phyloP scores from a whole-genome alignment of 352 stramenopile species.

The Globisporangium lucens region DNA sequence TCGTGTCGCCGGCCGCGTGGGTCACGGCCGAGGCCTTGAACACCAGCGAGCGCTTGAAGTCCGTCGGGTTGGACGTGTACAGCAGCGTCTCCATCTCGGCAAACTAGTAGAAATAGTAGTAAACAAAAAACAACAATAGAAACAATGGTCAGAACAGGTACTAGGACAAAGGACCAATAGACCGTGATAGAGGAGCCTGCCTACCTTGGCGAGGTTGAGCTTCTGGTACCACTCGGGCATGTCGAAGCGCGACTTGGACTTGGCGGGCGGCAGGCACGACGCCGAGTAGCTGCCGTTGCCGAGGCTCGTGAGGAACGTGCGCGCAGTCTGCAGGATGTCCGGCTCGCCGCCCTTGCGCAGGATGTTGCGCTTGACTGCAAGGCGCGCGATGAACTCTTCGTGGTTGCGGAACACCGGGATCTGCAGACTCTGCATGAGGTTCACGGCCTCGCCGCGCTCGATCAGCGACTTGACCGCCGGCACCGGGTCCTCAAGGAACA shows the following conservation, averaged over 20 bases:
- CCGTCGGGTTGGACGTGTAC: constrained; percentile 56
- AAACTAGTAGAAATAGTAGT: constrained; percentile 28
- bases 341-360: constrained; percentile 96
- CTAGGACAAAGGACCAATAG: not conserved
- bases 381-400: constrained; percentile 95
- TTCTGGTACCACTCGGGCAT: constrained; percentile 61
- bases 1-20: constrained; percentile 68
- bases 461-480: constrained; percentile 91
- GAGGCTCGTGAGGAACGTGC: constrained; percentile 79
- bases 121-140: not conserved
- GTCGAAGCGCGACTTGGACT: constrained; percentile 86
- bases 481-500: constrained; percentile 94
- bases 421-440: constrained; percentile 96
- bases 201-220: constrained; percentile 55
- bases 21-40: constrained; percentile 46
- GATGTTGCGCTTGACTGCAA: constrained; percentile 92
- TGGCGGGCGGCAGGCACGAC: constrained; percentile 60
- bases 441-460: constrained; percentile 85
- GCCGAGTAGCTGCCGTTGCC: constrained; percentile 57
- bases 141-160: not conserved
- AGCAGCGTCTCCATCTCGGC: constrained; percentile 47
- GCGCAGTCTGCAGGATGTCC: constrained; percentile 92
- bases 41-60: constrained; percentile 50
- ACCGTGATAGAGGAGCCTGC: constrained; percentile 2
- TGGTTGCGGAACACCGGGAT: constrained; percentile 92